These are phyloP conservation scores for Aspergillus egyptiacus DNA, from an alignment of 495 filamentous ascomycete genomes.

Conservation along the genomic window DNA sequence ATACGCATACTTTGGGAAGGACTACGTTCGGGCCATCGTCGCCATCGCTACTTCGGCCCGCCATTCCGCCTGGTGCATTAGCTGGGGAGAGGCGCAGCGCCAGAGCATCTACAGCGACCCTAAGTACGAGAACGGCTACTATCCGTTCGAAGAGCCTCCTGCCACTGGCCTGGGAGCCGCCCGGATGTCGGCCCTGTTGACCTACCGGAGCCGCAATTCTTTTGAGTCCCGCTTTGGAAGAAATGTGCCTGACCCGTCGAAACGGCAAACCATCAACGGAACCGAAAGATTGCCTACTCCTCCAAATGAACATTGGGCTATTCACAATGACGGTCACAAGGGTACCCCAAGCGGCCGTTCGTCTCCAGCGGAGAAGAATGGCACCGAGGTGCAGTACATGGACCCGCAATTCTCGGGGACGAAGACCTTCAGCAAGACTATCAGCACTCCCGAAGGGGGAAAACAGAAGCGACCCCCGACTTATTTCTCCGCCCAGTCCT, in stretches of 20 bases:
- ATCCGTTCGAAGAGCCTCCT: conserved; percentile 76
- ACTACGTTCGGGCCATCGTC: conserved; percentile 86
- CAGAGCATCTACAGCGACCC: conserved; percentile 98
- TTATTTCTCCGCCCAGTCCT: conserved; percentile 95
- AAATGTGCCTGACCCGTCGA: conserved; percentile 81
- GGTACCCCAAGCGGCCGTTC: conserved; percentile 37
- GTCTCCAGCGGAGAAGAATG: conserved; percentile 13
- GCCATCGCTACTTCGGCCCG: conserved; percentile 92
- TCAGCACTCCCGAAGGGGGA: conserved; percentile 20
- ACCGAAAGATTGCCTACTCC: conserved; percentile 55
- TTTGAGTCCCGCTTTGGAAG: conserved; percentile 93
- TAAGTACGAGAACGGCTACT: conserved; percentile 97
- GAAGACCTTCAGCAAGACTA: conserved; percentile 37
- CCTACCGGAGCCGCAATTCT: conserved; percentile 92
- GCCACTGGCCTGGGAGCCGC: conserved; percentile 83
- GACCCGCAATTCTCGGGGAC: conserved; percentile 80
- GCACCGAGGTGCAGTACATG: conserved; percentile 39
- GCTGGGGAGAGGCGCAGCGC: conserved; percentile 95
- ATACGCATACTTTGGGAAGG: conserved; percentile 92
- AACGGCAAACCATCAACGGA: conserved; percentile 71
- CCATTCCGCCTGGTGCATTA: conserved; percentile 98
- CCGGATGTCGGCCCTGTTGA: conserved; percentile 92
- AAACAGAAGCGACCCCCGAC: conserved; percentile 56
- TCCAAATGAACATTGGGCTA: conserved; percentile 79
- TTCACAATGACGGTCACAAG: conserved; percentile 94